These are phyloP conservation scores for Epichloe uncinata DNA, from an alignment of 2,329 filamentous ascomycete species.

Conservation along the genomic window DNA sequence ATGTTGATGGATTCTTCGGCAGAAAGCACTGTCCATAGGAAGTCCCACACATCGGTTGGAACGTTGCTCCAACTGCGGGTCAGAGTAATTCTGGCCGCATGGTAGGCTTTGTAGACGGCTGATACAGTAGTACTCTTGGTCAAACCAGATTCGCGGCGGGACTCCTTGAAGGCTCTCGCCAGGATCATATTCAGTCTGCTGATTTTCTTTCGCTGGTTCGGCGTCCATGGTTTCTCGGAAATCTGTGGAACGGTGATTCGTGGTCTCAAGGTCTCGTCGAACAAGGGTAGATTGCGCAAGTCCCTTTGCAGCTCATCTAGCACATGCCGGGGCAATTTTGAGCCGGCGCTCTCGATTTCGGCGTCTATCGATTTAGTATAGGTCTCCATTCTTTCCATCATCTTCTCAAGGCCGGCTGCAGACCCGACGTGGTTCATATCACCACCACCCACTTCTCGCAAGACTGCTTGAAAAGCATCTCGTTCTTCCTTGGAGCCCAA, in stretches of 20 bases:
- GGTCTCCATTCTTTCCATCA: slow-evolving; percentile 19
- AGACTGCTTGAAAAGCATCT: slow-evolving; percentile 22
- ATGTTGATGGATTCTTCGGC: slow-evolving; percentile 35
- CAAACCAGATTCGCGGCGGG: slow-evolving; percentile 15
- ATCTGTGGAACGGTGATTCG: slow-evolving; percentile 20
- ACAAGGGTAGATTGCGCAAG: slow-evolving; percentile 13
- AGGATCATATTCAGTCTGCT: slow-evolving; percentile 22
- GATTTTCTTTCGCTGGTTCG: slow-evolving; percentile 26
- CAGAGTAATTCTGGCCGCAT: slow-evolving; percentile 30
- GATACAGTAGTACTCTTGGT: slow-evolving; percentile 24
- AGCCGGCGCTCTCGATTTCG: slow-evolving; percentile 19
- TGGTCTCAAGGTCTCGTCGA: slow-evolving; percentile 12
- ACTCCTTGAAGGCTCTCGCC: slow-evolving; percentile 15
- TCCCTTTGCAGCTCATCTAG: slow-evolving; percentile 19
- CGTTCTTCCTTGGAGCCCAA: slow-evolving; percentile 22
- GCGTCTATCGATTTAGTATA: slow-evolving; percentile 23
- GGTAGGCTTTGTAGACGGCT: slow-evolving; percentile 37
- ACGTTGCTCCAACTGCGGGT: slow-evolving; percentile 37
- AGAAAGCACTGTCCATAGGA: slow-evolving; percentile 52
- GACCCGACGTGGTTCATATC: slow-evolving; percentile 19
- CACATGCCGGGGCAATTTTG: slow-evolving; percentile 20
- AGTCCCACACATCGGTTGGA: slow-evolving; percentile 46
- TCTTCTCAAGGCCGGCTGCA: slow-evolving; percentile 21
- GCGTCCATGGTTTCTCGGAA: slow-evolving; percentile 22
- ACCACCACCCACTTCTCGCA: slow-evolving; percentile 18